Conservation (phyloP, 208 protist genomes). For the Leishmania tropica region DNA sequence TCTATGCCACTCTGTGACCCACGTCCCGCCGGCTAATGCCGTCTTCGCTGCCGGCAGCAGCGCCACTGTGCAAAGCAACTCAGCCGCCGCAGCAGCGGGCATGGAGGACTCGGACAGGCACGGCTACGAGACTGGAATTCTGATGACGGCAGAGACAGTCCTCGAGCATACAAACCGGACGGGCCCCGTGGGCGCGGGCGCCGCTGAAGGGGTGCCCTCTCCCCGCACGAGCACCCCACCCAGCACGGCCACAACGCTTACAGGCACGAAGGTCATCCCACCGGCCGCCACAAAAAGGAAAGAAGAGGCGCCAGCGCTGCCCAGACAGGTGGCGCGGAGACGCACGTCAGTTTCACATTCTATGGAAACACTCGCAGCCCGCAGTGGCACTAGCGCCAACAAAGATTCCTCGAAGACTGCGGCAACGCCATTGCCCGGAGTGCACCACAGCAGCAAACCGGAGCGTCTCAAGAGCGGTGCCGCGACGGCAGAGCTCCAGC, state of each 20-base stretch:
- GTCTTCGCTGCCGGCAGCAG: background rate
- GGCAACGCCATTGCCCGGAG: background rate
- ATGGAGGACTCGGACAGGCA: conserved; percentile 11
- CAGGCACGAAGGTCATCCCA: background rate
- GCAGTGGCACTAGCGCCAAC: background rate
- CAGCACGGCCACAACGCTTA: background rate
- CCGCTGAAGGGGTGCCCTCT: background rate
- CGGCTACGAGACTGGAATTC: background rate
- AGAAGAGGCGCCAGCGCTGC: background rate
- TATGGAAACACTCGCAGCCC: no score
- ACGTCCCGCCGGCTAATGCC: background rate
- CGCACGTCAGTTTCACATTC: background rate
- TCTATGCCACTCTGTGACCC: background rate
- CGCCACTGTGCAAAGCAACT: background rate
- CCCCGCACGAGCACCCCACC: background rate
- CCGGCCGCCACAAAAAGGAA: background rate
- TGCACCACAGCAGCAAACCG: background rate
- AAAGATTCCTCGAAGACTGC: background rate
- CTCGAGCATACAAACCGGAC: background rate
- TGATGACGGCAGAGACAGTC: conserved; percentile 8
- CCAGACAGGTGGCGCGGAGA: no score
- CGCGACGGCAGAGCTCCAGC: background rate
- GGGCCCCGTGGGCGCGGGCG: background rate
- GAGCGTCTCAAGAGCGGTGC: background rate
- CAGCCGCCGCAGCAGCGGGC: background rate